These are phyloP conservation scores for Nannizzia gypsea DNA, from an alignment of 2,329 filamentous ascomycete species.

Conservation along the genomic window DNA sequence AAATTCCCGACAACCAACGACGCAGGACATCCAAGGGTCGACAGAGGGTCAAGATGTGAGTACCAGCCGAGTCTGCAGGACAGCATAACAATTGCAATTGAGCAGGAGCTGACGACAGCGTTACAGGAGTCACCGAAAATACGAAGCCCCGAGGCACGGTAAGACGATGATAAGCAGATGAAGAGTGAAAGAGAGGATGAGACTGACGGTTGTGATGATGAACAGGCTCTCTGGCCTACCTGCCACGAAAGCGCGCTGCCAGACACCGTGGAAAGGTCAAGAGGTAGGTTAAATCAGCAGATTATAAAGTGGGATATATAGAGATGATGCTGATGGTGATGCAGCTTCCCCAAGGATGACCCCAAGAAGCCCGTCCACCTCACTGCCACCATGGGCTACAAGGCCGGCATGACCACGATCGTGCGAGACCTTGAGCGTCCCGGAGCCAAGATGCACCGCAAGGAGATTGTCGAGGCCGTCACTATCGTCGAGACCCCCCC, in stretches of 20 bases:
- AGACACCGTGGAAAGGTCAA: conserved; percentile 96
- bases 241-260: conserved; percentile 84
- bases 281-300: conserved; percentile 62
- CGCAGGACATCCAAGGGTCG: conserved; percentile 36
- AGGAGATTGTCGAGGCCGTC: conserved; percentile 85
- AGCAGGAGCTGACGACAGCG: conserved; percentile 5
- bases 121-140: conserved; percentile 50
- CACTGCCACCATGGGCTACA: conserved; percentile 97
- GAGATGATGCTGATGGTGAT: conserved; percentile 5
- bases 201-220: conserved; percentile 8
- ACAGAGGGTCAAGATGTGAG: conserved; percentile 39
- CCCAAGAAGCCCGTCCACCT: conserved; percentile 99
- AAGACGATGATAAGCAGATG: conserved; percentile 42
- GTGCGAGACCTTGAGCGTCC: conserved; percentile 98
- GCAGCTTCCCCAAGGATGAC: conserved; percentile 99
- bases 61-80: not conserved
- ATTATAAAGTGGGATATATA: not conserved
- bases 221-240: conserved; percentile 62
- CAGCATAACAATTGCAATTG: not conserved
- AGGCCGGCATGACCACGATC: conserved; percentile 99
- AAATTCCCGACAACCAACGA: conserved; percentile 18
- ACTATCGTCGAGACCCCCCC: conserved; percentile 86
- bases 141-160: conserved; percentile 89
- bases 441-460: conserved; percentile 99
- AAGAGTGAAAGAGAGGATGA: not conserved